phyloP scores from a whole-genome alignment of 1,284 basidiomycete species.

The Trametes sp. region DNA sequence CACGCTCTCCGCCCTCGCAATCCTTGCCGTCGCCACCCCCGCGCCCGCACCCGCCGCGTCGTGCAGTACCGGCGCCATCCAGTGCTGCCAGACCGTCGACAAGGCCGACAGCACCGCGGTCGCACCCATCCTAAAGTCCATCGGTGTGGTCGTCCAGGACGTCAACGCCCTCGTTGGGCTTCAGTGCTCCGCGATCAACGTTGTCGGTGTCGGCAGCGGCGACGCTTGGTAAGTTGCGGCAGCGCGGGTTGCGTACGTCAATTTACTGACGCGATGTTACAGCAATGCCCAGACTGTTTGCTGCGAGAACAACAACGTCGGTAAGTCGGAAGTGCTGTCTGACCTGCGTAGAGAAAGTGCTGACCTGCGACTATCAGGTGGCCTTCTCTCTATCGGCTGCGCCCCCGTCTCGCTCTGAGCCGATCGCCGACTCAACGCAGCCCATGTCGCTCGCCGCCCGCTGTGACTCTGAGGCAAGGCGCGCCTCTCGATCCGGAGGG shows the following conservation, averaged over 20 bases:
- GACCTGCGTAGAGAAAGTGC: background rate
- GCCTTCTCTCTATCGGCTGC: constrained; percentile 11
- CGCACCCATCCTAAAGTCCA: constrained; percentile 16
- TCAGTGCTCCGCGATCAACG: constrained; percentile 34
- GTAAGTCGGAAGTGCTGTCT: background rate
- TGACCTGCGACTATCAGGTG: background rate
- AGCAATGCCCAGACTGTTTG: constrained; percentile 19
- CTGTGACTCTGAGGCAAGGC: background rate
- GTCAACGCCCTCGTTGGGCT: constrained; percentile 35
- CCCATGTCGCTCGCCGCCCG: background rate
- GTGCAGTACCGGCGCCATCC: constrained; percentile 35
- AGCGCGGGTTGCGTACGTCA: background rate
- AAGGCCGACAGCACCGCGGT: constrained; percentile 16
- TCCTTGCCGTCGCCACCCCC: constrained; percentile 3
- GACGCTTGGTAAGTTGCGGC: constrained; percentile 24
- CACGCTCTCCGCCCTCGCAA: background rate
- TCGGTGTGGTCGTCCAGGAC: constrained; percentile 35
- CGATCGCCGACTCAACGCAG: background rate
- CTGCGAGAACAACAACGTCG: constrained; percentile 12
- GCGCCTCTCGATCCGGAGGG: background rate
- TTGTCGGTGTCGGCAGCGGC: constrained; percentile 31
- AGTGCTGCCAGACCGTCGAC: constrained; percentile 37
- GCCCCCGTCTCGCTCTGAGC: constrained; percentile 20
- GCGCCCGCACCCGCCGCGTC: constrained; percentile 1
- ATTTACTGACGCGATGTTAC: no score